Evolutionary conservation across 2,329 filamentous ascomycete species (phyloP).

Genomic region (Monosporascus sp.): DNA sequence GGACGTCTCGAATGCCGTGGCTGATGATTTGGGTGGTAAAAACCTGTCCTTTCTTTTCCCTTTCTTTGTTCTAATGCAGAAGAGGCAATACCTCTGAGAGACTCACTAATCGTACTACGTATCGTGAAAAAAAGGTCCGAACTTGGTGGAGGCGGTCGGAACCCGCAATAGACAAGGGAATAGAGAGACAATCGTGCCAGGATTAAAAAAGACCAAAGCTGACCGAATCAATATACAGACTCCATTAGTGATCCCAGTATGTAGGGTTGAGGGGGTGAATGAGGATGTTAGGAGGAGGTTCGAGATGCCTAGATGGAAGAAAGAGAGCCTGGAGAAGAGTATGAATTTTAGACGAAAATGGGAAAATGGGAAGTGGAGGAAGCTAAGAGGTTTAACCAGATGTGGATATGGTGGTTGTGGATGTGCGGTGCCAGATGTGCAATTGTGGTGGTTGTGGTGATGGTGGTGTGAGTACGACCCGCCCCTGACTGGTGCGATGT

Average conservation of each 20-base stretch:
- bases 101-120: background rate
- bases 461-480: too few relatives aligned
- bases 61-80: background rate
- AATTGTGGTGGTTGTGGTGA: too few relatives aligned
- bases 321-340: constrained; percentile 27
- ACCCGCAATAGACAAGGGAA: constrained; percentile 14
- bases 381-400: background rate
- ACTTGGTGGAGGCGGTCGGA: constrained; percentile 8
- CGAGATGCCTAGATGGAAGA: background rate
- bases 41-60: background rate
- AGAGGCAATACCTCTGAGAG: background rate
- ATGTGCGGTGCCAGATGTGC: background rate
- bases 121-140: background rate
- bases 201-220: constrained; percentile 25
- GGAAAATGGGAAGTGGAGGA: background rate
- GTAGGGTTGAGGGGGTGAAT: background rate
- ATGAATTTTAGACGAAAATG: constrained; percentile 12
- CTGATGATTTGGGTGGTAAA: background rate
- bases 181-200: constrained; percentile 10
- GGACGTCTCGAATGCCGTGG: background rate
- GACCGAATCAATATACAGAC: constrained; percentile 32
- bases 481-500: too few relatives aligned
- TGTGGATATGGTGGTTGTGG: background rate
- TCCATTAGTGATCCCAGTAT: constrained; percentile 26
- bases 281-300: background rate